Base-by-base conservation (phyloP, 345 rosid species). In the Euphorbia peplus region DNA sequence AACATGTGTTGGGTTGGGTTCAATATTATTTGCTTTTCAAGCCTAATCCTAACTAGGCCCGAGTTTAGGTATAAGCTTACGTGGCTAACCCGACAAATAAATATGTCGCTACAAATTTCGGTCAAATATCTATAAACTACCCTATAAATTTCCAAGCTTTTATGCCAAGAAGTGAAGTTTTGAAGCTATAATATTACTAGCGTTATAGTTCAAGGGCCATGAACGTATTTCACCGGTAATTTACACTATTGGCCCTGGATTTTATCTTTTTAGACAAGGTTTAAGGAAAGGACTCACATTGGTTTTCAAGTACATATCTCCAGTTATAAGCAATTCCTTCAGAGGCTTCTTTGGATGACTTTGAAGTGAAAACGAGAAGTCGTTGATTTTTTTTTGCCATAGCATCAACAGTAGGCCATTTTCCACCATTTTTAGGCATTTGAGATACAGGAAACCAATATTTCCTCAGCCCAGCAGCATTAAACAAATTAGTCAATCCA, bases 401-500 rank as follows among this genome's bases (percentile, higher is more conserved):
- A 39, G 54, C 73, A 42, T 68, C 73, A 39, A 76, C 73, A 0
- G 67, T 50, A 8, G 80, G 80, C 80, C 76, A 76, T 44, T 76
- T 46, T 29, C 65, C 76, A 39, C 73, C 76, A 21, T 68, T 68
- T 57, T 68, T 76, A 4, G 80, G 80, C 76, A 72, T 76, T 52
- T 61, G 47, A 28, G 80, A 71, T 37, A 62, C 73, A 25, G 80
- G 80, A 63, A 72, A 72, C 80, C 76, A 72, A 26, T 71, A 76
- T 57, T 76, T 67, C 66, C 70, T 67, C 26, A 72, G 57, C 18
- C 80, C 80, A 58, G 73, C 66, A 41, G 73, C 76, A 56, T 71
- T 47, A 25, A 72, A 76, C 51, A 72, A 66, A 22, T 72, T 76
- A 0, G 63, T 68, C 47, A 76, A 37, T 47, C 76, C 80, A 48